A percentile compares a stretch with the other conserved stretches of the same genome.
These are phyloP conservation scores for Prunella vulgaris DNA, from an alignment of 257 asterid species.

Conservation along the genomic window DNA sequence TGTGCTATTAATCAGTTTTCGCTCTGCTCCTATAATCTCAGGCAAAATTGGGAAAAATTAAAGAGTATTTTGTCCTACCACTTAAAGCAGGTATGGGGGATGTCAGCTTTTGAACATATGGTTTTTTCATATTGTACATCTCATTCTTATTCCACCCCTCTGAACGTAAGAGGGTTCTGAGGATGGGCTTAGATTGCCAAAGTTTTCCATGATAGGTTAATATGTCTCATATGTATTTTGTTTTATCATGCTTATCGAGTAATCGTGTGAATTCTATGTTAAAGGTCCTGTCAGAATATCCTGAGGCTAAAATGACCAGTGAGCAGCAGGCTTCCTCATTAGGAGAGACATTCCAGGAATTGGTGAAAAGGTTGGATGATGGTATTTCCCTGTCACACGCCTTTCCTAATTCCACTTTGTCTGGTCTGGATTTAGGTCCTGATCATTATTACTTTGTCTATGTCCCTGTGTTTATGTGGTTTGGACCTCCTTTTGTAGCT, in stretches of 20 bases:
- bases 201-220: conserved; percentile 2
- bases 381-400: conserved; percentile 63
- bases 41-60: conserved; percentile 83
- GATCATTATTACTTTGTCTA: background rate
- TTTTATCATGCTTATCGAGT: background rate
- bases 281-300: conserved; percentile 78
- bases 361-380: conserved; percentile 95
- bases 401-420: conserved; percentile 19
- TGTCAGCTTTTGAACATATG: conserved; percentile 16
- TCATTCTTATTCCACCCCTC: conserved; percentile 3
- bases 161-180: background rate
- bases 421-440: conserved; percentile 8
- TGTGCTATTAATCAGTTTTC: conserved; percentile 13
- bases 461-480: background rate
- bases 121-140: background rate
- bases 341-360: conserved; percentile 68
- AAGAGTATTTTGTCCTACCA: conserved; percentile 63
- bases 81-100: conserved; percentile 73
- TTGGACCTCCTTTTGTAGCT: background rate
- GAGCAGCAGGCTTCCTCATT: conserved; percentile 69
- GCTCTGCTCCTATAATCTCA: conserved; percentile 32
- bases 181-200: background rate
- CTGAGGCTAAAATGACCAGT: conserved; percentile 72
- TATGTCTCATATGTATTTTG: background rate
- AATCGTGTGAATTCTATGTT: conserved; percentile 15